These are phyloP conservation scores for Dalbergia oliveri DNA, from an alignment of 306 rosid genomes.

Conservation along the genomic window DNA sequence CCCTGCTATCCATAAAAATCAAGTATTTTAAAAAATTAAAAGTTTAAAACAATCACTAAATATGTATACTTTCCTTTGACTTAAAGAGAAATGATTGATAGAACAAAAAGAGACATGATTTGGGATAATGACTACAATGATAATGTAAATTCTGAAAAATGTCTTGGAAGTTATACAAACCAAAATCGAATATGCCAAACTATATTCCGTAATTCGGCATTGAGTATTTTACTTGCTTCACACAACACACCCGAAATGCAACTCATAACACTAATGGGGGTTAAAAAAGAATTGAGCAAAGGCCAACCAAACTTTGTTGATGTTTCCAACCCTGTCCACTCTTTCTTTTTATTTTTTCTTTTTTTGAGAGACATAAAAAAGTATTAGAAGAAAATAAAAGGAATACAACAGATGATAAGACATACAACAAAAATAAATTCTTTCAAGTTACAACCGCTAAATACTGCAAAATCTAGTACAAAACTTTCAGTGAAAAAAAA, in stretches of 20 bases:
- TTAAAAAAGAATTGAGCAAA: neutral
- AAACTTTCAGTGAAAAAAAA: neutral
- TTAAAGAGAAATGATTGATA: no score
- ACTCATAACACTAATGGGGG: neutral
- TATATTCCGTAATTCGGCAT: neutral
- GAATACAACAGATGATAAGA: neutral
- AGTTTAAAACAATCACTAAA: no score
- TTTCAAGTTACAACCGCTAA: neutral
- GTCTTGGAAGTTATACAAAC: neutral
- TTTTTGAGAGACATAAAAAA: neutral
- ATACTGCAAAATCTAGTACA: slow-evolving; percentile 12
- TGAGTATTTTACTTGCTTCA: slow-evolving; percentile 5
- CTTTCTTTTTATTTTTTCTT: neutral
- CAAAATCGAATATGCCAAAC: neutral
- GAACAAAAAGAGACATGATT: no score
- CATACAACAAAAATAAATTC: neutral
- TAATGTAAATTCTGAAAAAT: neutral
- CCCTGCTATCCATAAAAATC: no score
- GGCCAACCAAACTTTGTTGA: neutral
- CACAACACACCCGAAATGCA: neutral
- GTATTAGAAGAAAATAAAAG: no score
- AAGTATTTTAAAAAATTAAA: no score
- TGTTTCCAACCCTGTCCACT: slow-evolving; percentile 2
- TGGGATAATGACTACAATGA: neutral
- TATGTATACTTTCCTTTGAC: no score